Evolutionary conservation across 73 alveolate genomes (phyloP).

Genomic region (Urostyla sp.): DNA sequence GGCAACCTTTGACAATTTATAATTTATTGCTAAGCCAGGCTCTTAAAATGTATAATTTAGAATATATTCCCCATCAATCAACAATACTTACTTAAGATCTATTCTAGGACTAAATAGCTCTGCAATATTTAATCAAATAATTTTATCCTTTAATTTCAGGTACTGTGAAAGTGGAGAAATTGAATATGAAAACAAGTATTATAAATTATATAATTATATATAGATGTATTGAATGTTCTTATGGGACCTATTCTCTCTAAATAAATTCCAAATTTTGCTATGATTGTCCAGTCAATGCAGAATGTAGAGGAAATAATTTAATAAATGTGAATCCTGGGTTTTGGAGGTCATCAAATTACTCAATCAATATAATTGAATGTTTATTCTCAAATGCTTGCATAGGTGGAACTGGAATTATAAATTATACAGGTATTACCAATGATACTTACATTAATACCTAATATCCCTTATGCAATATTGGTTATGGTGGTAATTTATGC

Average conservation of each 20-base stretch:
- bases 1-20: not conserved
- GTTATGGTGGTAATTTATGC: conserved; percentile 41
- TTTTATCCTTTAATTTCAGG: no score
- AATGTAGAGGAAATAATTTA: conserved; percentile 39
- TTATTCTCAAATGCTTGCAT: conserved; percentile 8
- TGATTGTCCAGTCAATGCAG: conserved; percentile 34
- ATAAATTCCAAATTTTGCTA: not conserved
- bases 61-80: conserved; percentile 10
- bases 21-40: conserved; percentile 33
- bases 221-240: conserved; percentile 5
- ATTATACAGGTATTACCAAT: no score
- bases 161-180: no score
- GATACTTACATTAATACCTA: not conserved
- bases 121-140: no score
- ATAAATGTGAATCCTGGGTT: conserved; percentile 14
- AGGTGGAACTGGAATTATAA: not conserved
- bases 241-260: not conserved
- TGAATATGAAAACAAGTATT: no score
- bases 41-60: not conserved
- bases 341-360: conserved; percentile 31
- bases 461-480: conserved; percentile 11
- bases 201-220: not conserved
- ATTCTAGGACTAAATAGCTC: no score
- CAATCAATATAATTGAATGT: not conserved
- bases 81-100: not conserved